Evolutionary conservation across 2,329 filamentous ascomycete species (phyloP).

Genomic region (Colletotrichum gloeosporioides): DNA sequence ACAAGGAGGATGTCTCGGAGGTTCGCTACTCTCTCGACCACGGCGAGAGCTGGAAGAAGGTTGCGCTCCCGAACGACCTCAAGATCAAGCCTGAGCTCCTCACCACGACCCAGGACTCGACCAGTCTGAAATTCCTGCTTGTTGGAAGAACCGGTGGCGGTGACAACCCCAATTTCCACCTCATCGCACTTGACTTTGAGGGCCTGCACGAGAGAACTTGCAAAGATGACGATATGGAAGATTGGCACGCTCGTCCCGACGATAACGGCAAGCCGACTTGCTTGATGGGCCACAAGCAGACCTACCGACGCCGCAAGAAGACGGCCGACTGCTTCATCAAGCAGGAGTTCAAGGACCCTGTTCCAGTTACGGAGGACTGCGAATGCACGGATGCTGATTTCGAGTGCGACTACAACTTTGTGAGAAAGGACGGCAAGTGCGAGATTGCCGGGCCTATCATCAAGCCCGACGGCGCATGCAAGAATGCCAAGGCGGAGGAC

Average conservation of each 20-base stretch:
- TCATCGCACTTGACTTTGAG: slow-evolving; percentile 84
- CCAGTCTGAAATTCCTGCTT: slow-evolving; percentile 88
- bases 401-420: slow-evolving; percentile 95
- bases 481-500: slow-evolving; percentile 65
- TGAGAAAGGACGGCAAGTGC: slow-evolving; percentile 66
- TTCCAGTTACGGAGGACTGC: slow-evolving; percentile 74
- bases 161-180: slow-evolving; percentile 58
- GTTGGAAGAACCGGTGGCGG: slow-evolving; percentile 64
- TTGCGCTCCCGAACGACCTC: slow-evolving; percentile 69
- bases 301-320: slow-evolving; percentile 83
- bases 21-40: slow-evolving; percentile 85
- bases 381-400: slow-evolving; percentile 86
- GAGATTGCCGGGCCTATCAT: slow-evolving; percentile 66
- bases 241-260: slow-evolving; percentile 86
- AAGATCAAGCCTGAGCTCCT: slow-evolving; percentile 76
- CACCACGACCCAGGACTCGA: slow-evolving; percentile 91
- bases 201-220: slow-evolving; percentile 83
- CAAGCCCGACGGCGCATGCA: slow-evolving; percentile 76
- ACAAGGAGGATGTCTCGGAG: slow-evolving; percentile 62
- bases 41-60: slow-evolving; percentile 80
- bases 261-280: slow-evolving; percentile 83
- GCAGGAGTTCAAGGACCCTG: slow-evolving; percentile 80
- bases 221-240: slow-evolving; percentile 78
- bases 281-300: slow-evolving; percentile 95
- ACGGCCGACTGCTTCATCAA: slow-evolving; percentile 89